Conservation (phyloP, 257 asterid genomes). For the Solanum tarijense region DNA sequence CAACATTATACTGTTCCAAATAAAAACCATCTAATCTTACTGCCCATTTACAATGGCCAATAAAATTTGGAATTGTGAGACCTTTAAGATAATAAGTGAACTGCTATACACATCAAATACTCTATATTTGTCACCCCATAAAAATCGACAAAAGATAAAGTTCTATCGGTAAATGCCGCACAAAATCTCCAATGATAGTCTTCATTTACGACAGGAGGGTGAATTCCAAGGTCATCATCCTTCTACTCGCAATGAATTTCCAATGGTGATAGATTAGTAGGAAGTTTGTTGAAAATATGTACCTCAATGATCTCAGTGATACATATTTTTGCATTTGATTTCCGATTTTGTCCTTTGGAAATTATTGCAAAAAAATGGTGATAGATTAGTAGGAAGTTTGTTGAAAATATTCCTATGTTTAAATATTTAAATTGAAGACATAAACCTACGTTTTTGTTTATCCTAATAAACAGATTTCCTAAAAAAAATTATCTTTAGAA, state of each 20-base stretch:
- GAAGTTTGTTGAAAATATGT: not conserved
- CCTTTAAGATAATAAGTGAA: not conserved
- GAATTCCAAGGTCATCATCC: not conserved
- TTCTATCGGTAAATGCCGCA: accelerated
- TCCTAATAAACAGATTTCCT: no score
- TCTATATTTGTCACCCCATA: not conserved
- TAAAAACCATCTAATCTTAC: not conserved
- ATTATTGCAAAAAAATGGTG: not conserved
- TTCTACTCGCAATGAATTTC: not conserved
- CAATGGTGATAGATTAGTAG: not conserved
- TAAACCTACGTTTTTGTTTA: not conserved
- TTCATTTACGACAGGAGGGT: not conserved
- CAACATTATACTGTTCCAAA: not conserved
- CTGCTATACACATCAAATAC: not conserved
- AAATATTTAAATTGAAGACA: not conserved
- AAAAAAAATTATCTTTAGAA: no score
- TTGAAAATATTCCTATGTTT: not conserved
- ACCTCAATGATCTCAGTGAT: not conserved
- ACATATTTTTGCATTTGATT: not conserved
- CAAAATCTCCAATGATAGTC: not conserved
- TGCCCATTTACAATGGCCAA: not conserved
- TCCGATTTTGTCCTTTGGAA: not conserved
- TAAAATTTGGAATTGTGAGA: not conserved
- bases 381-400: not conserved
- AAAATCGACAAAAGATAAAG: not conserved